These are phyloP conservation scores for Blastocystis sp. DNA, from an alignment of 352 stramenopile species.

Conservation along the genomic window DNA sequence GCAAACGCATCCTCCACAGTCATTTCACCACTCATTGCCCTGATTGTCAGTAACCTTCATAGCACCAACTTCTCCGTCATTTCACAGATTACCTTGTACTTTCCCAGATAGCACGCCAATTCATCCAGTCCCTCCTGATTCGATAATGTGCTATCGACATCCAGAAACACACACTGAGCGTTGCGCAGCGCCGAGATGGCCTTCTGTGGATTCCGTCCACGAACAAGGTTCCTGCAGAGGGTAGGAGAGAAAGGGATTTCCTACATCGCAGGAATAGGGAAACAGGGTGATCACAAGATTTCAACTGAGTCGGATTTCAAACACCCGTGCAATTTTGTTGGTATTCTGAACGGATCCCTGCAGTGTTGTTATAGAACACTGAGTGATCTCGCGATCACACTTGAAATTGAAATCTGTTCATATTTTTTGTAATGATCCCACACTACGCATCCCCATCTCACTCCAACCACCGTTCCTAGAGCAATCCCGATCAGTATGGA, in stretches of 20 bases:
- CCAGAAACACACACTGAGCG: constrained; percentile 26
- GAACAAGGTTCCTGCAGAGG: not conserved
- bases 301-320: too few relatives aligned
- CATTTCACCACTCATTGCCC: constrained; percentile 40
- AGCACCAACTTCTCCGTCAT: constrained; percentile 25
- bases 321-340: too few relatives aligned
- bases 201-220: not conserved
- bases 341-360: too few relatives aligned
- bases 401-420: too few relatives aligned
- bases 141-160: constrained; percentile 50
- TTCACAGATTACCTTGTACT: not conserved
- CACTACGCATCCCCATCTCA: too few relatives aligned
- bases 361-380: too few relatives aligned
- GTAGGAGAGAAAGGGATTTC: not conserved
- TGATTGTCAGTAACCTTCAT: not conserved
- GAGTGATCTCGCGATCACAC: too few relatives aligned
- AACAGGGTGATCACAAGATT: too few relatives aligned
- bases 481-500: too few relatives aligned
- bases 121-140: constrained; percentile 49
- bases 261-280: not conserved
- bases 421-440: too few relatives aligned
- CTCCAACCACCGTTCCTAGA: too few relatives aligned
- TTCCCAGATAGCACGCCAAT: constrained; percentile 23
- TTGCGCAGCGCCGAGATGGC: constrained; percentile 6
- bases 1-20: constrained; percentile 38